Evolutionary conservation across 345 rosid species (phyloP), one percentile per base, ranked within the genome.

Genomic region (Trapa bicornis): DNA sequence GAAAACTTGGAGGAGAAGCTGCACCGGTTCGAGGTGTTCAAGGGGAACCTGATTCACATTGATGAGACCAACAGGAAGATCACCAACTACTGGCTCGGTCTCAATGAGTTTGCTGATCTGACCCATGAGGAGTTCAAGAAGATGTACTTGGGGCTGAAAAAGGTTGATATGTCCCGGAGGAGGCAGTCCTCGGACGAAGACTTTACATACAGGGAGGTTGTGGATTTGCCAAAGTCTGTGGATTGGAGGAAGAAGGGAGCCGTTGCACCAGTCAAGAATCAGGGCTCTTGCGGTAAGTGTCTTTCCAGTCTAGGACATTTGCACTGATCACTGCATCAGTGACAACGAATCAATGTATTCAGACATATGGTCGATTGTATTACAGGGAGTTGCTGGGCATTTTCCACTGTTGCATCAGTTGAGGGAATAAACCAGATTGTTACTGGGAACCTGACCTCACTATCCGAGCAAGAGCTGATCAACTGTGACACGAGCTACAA

Each of bases 161-260:
- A 72, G 67, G 65, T 76, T 9, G 76, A 77, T 2, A 62, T 63
- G 32, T 62, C 75, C 17, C 68, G 47, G 17, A 69, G 76, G 29
- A 71, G 74, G 22, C 74, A 67, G 56, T 70, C 71, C 32, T 60
- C 76, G 8, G 57, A 39, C 42, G 75, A 39, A 12, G 83, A 80
- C 47, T 81, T 78, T 37, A 70, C 68, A 57, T 81, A 81, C 35
- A 69, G 69, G 72, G 78, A 61, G 71, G 81, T 79, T 4, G 71
- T 64, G 58, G 79, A 75, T 53, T 71, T 84, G 73, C 96, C 92
- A 36, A 75, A 81, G 74, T 79, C 92, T 0, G 80, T 89, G 6
- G 98, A 89, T 64, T 92, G 98, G 98, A 89, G 98, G 67, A 80
- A 76, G 72, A 81, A 86, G 73, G 90, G 96, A 3, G 94, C 88